Evolutionary conservation across 345 rosid species (phyloP).

Genomic region (Abelmoschus esculentus): DNA sequence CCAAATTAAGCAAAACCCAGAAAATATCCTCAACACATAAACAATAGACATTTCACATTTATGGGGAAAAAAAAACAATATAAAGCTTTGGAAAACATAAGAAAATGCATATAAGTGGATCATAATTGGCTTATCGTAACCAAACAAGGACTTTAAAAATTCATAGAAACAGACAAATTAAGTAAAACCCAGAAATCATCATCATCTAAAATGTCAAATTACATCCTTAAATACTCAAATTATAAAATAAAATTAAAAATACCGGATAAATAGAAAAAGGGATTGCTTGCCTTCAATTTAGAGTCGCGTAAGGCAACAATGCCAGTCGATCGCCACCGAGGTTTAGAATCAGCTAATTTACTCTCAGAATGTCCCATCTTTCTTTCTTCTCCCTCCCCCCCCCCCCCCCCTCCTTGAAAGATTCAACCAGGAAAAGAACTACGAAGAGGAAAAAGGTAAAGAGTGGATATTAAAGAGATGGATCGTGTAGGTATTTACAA

Average conservation of each 20-base stretch:
- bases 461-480: no score
- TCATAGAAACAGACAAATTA: neutral
- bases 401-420: no score
- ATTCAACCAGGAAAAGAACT: neutral
- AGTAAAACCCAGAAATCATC: neutral
- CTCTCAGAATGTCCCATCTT: constrained; percentile 73
- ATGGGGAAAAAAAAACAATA: neutral
- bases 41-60: neutral
- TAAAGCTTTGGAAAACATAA: neutral
- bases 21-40: neutral
- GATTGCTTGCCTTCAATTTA: constrained; percentile 62
- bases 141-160: neutral
- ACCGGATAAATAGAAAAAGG: neutral
- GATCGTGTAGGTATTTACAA: no score
- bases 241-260: neutral
- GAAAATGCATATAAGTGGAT: neutral
- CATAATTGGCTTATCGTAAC: neutral
- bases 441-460: no score
- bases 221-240: neutral
- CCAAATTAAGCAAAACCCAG: neutral
- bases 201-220: neutral
- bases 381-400: neutral
- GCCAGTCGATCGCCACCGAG: constrained; percentile 95
- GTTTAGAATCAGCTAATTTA: constrained; percentile 40
- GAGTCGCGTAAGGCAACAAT: constrained; percentile 84